A percentile compares a stretch with the other conserved stretches of the same genome.
phyloP scores from a whole-genome alignment of 2,329 filamentous ascomycete species.

The Colletotrichum sojae region DNA sequence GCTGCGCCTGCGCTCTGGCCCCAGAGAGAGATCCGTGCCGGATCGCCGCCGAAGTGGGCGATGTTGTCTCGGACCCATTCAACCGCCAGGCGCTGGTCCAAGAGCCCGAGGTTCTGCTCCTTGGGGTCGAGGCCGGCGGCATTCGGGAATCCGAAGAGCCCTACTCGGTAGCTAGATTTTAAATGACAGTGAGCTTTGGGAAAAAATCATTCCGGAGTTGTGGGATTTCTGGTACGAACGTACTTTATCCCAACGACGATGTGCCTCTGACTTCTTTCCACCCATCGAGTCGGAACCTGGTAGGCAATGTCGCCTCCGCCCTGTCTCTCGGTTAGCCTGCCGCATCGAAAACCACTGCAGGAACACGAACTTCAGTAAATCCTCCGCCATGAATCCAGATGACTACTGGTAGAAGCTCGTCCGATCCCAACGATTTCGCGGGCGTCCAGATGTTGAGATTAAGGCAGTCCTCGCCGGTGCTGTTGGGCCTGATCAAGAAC shows the following conservation, averaged over 20 bases:
- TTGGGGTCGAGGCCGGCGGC: conserved; percentile 35
- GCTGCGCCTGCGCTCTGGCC: conserved; percentile 30
- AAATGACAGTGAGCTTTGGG: not conserved
- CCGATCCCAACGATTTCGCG: conserved; percentile 50
- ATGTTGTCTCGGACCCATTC: conserved; percentile 68
- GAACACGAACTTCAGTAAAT: conserved; percentile 47
- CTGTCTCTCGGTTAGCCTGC: not conserved
- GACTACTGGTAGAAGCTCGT: conserved; percentile 60
- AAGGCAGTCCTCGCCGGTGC: conserved; percentile 56
- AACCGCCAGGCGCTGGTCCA: conserved; percentile 66
- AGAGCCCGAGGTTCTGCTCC: conserved; percentile 61
- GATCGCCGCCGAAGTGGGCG: conserved; percentile 64
- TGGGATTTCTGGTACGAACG: too few species aligned
- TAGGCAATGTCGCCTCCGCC: conserved; percentile 8
- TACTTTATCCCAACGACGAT: conserved; percentile 61
- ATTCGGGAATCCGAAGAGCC: conserved; percentile 59
- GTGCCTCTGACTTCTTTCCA: conserved; percentile 59
- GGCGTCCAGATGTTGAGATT: conserved; percentile 62
- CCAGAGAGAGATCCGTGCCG: conserved; percentile 57
- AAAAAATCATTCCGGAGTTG: not conserved
- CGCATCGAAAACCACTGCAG: too few species aligned
- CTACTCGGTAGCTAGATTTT: conserved; percentile 54
- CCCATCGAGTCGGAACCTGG: conserved; percentile 26
- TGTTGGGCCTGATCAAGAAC: conserved; percentile 13
- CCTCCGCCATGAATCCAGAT: conserved; percentile 62